Evolutionary conservation across 2,329 filamentous ascomycete species (phyloP).

Genomic region (Nannizziopsis arthrosporioides): DNA sequence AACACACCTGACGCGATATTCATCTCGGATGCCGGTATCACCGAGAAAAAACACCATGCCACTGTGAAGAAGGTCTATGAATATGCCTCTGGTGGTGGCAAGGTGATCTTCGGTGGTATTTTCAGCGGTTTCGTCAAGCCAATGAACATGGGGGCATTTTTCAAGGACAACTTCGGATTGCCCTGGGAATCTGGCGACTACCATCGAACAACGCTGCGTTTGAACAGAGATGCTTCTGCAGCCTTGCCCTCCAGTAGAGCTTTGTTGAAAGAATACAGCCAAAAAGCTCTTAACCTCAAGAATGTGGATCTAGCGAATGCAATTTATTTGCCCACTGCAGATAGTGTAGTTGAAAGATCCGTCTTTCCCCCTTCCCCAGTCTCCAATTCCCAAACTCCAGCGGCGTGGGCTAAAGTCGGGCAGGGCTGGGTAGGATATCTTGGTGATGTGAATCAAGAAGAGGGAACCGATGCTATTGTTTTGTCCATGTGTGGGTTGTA

Average conservation of each 20-base stretch:
- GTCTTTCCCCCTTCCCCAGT: conserved; percentile 12
- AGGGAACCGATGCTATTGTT: conserved; percentile 17
- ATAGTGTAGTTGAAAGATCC: conserved; percentile 13
- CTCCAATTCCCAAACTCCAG: conserved; percentile 17
- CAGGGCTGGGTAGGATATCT: conserved; percentile 21
- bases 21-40: conserved; percentile 20
- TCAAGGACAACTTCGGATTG: conserved; percentile 16
- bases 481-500: conserved; percentile 20
- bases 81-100: conserved; percentile 20
- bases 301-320: conserved; percentile 5
- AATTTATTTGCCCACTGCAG: conserved; percentile 9
- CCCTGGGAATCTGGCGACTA: conserved; percentile 20
- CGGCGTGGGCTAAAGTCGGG: conserved; percentile 19
- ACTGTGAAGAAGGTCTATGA: conserved; percentile 17
- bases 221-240: conserved; percentile 13
- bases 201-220: conserved; percentile 14
- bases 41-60: conserved; percentile 12
- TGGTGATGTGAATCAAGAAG: conserved; percentile 22
- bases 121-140: conserved; percentile 17
- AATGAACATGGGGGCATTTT: conserved; percentile 18
- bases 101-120: conserved; percentile 19
- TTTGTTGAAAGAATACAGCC: conserved; percentile 9
- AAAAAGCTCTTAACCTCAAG: conserved; percentile 13
- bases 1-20: conserved; percentile 16
- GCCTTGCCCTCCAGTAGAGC: not conserved